Evolutionary conservation across 805 yeast genomes (phyloP).

Genomic region (Sporopachydermia lactativora): DNA sequence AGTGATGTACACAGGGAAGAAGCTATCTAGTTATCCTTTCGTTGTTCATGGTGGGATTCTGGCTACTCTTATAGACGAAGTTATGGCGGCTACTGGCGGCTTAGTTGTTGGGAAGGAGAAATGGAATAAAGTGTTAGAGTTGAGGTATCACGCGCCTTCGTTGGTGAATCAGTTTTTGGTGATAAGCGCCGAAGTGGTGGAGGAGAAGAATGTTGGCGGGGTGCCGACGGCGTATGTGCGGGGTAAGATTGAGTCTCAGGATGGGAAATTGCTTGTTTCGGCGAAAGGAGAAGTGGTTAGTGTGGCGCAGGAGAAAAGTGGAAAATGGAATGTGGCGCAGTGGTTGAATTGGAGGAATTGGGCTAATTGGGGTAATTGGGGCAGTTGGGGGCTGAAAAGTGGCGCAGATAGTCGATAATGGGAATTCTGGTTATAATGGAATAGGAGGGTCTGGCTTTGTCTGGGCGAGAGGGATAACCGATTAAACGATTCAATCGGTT

Average conservation of each 20-base stretch:
- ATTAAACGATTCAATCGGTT: too few species aligned
- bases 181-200: background rate
- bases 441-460: too few species aligned
- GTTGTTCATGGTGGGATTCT: constrained; percentile 81
- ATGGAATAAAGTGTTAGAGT: constrained; percentile 1
- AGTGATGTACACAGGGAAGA: constrained; percentile 63
- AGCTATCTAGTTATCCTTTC: constrained; percentile 76
- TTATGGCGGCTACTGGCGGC: constrained; percentile 6
- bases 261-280: background rate
- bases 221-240: background rate
- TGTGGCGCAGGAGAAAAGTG: too few species aligned
- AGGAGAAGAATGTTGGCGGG: constrained; percentile 1
- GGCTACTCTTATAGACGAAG: constrained; percentile 67
- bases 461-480: too few species aligned
- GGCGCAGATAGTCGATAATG: too few species aligned
- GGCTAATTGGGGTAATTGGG: too few species aligned
- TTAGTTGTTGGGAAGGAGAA: background rate
- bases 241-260: background rate
- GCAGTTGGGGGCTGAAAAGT: too few species aligned
- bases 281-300: background rate
- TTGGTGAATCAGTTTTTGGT: background rate
- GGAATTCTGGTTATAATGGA: too few species aligned
- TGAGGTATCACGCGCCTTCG: background rate
- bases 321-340: too few species aligned
- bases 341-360: too few species aligned